phyloP scores from a whole-genome alignment of 208 protist genomes.

The Acanthamoeba healyi region DNA sequence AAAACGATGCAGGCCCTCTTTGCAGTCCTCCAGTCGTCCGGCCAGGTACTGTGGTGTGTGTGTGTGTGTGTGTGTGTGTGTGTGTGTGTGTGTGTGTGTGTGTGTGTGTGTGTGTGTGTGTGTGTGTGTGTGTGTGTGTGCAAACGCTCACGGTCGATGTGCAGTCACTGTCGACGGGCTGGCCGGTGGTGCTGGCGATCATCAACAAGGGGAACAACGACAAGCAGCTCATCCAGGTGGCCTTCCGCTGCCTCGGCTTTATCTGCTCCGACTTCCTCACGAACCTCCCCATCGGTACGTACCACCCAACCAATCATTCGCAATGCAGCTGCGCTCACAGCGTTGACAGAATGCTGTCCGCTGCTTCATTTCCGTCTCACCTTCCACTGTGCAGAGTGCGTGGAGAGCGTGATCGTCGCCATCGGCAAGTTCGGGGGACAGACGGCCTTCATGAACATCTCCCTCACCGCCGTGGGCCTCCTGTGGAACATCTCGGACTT shows the following conservation, averaged over 20 bases:
- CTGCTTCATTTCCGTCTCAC: no score
- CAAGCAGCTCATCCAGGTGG: conserved; percentile 62
- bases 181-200: conserved; percentile 56
- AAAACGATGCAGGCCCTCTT: conserved; percentile 70
- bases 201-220: conserved; percentile 66
- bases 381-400: conserved; percentile 59
- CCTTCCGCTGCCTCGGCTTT: conserved; percentile 71
- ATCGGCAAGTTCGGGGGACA: conserved; percentile 72
- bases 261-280: conserved; percentile 75
- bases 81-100: background rate
- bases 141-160: no score
- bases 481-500: conserved; percentile 76
- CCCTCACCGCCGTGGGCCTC: conserved; percentile 73
- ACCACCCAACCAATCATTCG: no score
- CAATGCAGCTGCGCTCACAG: no score
- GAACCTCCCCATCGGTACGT: conserved; percentile 70
- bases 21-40: conserved; percentile 62
- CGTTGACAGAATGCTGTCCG: no score
- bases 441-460: conserved; percentile 70
- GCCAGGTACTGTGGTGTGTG: conserved; percentile 21
- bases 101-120: background rate
- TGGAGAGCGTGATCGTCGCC: conserved; percentile 17
- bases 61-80: background rate
- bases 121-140: background rate
- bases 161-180: conserved; percentile 68